Base-by-base conservation (phyloP, 495 filamentous ascomycete species). In the Lineolata rhizophorae region DNA sequence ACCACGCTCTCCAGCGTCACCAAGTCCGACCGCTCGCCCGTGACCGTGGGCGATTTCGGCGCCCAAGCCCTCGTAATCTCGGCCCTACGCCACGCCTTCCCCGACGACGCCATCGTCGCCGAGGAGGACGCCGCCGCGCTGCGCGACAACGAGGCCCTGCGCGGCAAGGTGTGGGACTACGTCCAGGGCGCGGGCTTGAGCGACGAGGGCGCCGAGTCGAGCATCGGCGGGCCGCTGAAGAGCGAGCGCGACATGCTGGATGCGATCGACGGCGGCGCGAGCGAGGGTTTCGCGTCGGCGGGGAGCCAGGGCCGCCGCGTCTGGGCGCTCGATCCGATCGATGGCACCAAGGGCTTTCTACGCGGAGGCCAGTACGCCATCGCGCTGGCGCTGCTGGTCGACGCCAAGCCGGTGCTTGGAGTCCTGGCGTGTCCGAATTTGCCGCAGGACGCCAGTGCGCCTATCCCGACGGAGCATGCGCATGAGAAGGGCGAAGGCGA, bases 291-390 rank as follows among this genome's bases (percentile, higher is more conserved):
- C 13, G 40, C 60, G 29, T 65, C 64, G 42, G 87, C 87, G 17
- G n/a, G n/a, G n/a, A n/a, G n/a, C n/a, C n/a, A n/a, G n/a, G n/a
- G n/a, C n/a, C n/a, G n/a, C n/a, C 64, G 87, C 37, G 81, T 94
- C 53, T 99, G 87, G 87, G 79, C 87, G 13, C 62, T 99, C 29
- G 87, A 99, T 54, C 87, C 87, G 22, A 91, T 99, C 36, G 87
- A 99, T 52, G 87, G 87, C 28, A 99, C 87, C 34, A 87, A 90
- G 53, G 87, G 87, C 17, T 99, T 99, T 56, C 60, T 99, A 31
- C 65, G 87, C 30, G 90, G 90, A n/a, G 87, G 81, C 12, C 87
- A 99, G 55, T 99, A 99, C 48, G 87, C 87, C 15, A 80, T 99
- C 18, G 92, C 83, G 50, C 64, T 99, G 1, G 87, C 66, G 20